Evolutionary conservation across 106 monocot species (phyloP).

Genomic region (Posidonia australis): DNA sequence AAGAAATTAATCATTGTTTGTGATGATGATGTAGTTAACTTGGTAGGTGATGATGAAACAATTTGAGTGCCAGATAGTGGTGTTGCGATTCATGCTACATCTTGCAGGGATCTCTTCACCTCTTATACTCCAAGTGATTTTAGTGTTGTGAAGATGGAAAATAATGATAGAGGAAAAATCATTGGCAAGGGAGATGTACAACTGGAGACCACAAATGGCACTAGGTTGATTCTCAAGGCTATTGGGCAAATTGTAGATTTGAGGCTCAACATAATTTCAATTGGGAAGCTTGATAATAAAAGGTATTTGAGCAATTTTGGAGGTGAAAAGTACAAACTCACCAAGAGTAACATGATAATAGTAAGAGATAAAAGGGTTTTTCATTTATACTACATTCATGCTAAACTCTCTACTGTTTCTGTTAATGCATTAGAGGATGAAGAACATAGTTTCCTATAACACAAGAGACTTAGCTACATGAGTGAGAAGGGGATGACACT

Average conservation of each 20-base stretch:
- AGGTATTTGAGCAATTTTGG: slow-evolving; percentile 3
- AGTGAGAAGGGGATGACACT: too few relatives aligned
- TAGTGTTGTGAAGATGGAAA: slow-evolving; percentile 10
- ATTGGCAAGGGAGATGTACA: slow-evolving; percentile 10
- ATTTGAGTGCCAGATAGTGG: not conserved
- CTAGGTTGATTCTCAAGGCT: slow-evolving; percentile 3
- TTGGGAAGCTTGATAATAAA: slow-evolving; percentile 5
- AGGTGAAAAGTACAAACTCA: slow-evolving; percentile 13
- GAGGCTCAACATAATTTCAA: slow-evolving; percentile 16
- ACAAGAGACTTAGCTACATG: too few relatives aligned
- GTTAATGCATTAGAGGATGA: slow-evolving; percentile 1
- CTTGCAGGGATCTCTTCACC: slow-evolving; percentile 7
- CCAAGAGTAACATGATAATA: slow-evolving; percentile 7
- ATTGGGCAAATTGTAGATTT: slow-evolving; percentile 15
- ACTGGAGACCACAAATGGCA: slow-evolving; percentile 6
- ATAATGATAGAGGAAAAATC: slow-evolving; percentile 4
- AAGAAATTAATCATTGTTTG: not conserved
- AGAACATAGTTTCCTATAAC: too few relatives aligned
- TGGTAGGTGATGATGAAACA: not conserved
- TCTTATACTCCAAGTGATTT: slow-evolving; percentile 12
- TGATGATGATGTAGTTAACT: not conserved
- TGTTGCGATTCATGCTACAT: slow-evolving; percentile 13
- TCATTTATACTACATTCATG: slow-evolving; percentile 6
- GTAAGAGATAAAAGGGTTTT: slow-evolving; percentile 5
- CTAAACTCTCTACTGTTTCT: not conserved